phyloP scores from a whole-genome alignment of 2,329 filamentous ascomycete genomes.

The Xylariomycetidae sp. region DNA sequence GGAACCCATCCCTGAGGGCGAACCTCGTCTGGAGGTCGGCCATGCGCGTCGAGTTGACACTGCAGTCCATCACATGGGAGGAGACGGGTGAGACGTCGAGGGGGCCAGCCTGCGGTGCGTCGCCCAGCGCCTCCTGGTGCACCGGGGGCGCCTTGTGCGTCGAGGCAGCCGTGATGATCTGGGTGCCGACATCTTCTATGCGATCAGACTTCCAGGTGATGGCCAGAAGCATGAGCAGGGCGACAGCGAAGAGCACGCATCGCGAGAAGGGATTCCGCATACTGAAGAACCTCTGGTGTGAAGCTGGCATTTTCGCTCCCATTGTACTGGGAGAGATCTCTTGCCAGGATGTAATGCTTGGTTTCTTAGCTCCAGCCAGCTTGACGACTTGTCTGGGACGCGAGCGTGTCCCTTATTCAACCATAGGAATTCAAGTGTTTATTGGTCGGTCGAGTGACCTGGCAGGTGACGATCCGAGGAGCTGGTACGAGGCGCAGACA shows the following conservation, averaged over 20 bases:
- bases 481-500: constrained; percentile 2
- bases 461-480: constrained; percentile 2
- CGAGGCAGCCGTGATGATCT: constrained; percentile 35
- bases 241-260: constrained; percentile 37
- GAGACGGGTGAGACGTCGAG: constrained; percentile 28
- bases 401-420: not conserved
- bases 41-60: constrained; percentile 41
- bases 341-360: constrained; percentile 13
- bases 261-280: constrained; percentile 44
- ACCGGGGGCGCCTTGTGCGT: constrained; percentile 23
- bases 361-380: constrained; percentile 12
- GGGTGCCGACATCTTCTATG: constrained; percentile 32
- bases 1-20: constrained; percentile 42
- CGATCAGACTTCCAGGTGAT: constrained; percentile 36
- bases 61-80: constrained; percentile 40
- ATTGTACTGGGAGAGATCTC: constrained; percentile 21
- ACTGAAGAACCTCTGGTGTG: constrained; percentile 37
- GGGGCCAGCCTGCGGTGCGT: constrained; percentile 18
- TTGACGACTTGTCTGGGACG: constrained; percentile 4
- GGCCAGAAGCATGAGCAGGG: constrained; percentile 36
- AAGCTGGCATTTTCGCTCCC: constrained; percentile 33
- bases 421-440: not conserved
- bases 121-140: constrained; percentile 23
- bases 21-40: constrained; percentile 39
- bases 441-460: constrained; percentile 2